Evolutionary conservation across 495 filamentous ascomycete genomes (phyloP).

Genomic region (Xylaria telfairii): DNA sequence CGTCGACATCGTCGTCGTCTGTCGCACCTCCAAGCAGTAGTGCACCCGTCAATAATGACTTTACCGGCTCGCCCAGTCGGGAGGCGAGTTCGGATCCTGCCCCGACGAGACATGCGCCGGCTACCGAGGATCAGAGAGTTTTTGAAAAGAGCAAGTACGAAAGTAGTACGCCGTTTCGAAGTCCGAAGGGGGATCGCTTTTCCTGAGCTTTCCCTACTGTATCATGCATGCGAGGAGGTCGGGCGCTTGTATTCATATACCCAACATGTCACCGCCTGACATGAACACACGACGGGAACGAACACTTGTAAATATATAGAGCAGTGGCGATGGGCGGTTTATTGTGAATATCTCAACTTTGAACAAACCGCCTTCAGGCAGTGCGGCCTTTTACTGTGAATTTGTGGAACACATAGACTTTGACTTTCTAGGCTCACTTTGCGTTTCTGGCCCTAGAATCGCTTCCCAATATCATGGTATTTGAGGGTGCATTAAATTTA

Average conservation of each 20-base stretch:
- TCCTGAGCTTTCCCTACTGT: slow-evolving; percentile 37
- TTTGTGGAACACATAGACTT: not conserved
- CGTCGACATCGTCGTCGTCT: slow-evolving; percentile 44
- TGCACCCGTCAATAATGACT: slow-evolving; percentile 47
- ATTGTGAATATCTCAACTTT: slow-evolving; percentile 14
- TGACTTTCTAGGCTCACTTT: not conserved
- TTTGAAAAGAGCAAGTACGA: slow-evolving; percentile 92
- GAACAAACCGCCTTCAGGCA: not conserved
- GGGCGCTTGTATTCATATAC: slow-evolving; percentile 6
- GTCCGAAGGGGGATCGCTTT: slow-evolving; percentile 85
- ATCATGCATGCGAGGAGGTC: not conserved
- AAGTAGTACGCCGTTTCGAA: slow-evolving; percentile 67
- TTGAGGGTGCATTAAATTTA: not conserved
- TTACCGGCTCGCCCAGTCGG: slow-evolving; percentile 74
- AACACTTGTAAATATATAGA: slow-evolving; percentile 18
- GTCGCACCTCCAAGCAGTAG: slow-evolving; percentile 10
- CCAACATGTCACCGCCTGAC: not conserved
- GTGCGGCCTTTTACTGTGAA: not conserved
- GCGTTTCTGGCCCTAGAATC: not conserved
- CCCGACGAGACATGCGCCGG: slow-evolving; percentile 80
- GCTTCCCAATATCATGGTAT: not conserved
- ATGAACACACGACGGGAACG: slow-evolving; percentile 5
- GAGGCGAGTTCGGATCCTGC: slow-evolving; percentile 85
- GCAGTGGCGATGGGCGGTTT: slow-evolving; percentile 1
- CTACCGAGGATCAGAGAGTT: slow-evolving; percentile 71